Percentiles rank a stretch among this genome's conserved stretches.
phyloP scores from a whole-genome alignment of 768 basidiomycete species.

The Podaxis sp. region DNA sequence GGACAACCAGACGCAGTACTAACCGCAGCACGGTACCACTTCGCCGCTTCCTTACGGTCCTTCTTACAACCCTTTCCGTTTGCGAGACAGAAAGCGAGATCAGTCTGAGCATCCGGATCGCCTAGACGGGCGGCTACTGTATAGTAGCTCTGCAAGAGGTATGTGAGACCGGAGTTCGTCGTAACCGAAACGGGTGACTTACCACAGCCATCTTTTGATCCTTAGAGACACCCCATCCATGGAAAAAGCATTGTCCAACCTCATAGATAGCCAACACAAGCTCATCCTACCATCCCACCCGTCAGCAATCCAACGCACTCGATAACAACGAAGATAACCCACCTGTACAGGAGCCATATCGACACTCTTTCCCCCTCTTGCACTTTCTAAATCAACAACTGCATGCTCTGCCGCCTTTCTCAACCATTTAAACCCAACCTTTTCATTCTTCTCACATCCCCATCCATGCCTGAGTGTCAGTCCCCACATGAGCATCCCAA shows the following conservation, averaged over 20 bases:
- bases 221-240: slow-evolving; percentile 86
- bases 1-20: slow-evolving; percentile 34
- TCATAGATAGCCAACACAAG: slow-evolving; percentile 89
- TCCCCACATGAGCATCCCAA: slow-evolving; percentile 94
- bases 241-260: slow-evolving; percentile 90
- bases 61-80: slow-evolving; percentile 91
- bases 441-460: slow-evolving; percentile 82
- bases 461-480: slow-evolving; percentile 84
- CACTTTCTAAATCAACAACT: slow-evolving; percentile 71
- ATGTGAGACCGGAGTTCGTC: not conserved
- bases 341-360: slow-evolving; percentile 59
- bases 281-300: slow-evolving; percentile 52
- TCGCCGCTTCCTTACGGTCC: slow-evolving; percentile 81
- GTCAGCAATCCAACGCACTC: not conserved
- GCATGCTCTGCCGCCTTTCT: slow-evolving; percentile 80
- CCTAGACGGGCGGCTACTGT: slow-evolving; percentile 80
- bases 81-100: slow-evolving; percentile 81
- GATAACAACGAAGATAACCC: slow-evolving; percentile 10
- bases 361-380: slow-evolving; percentile 44
- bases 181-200: slow-evolving; percentile 28
- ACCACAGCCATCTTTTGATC: slow-evolving; percentile 91
- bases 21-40: slow-evolving; percentile 86
- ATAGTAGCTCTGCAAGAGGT: slow-evolving; percentile 67
- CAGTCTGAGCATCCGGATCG: slow-evolving; percentile 84
- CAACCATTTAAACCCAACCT: slow-evolving; percentile 79